phyloP scores from a whole-genome alignment of 1,284 basidiomycete species.

The Inonotus hispidus region DNA sequence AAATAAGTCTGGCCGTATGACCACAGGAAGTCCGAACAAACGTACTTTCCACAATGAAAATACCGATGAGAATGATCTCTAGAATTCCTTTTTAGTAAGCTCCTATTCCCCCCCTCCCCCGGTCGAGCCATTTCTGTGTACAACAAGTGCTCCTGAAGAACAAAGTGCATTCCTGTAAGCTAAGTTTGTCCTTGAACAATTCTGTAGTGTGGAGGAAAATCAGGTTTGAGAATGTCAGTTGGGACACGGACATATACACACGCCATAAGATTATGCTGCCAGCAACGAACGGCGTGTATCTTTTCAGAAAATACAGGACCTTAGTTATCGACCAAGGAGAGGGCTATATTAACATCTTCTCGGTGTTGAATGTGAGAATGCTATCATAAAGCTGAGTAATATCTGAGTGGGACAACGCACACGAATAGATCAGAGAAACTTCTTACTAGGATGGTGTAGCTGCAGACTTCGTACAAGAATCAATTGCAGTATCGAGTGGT shows the following conservation, averaged over 20 bases:
- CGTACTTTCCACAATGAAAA: constrained; percentile 6
- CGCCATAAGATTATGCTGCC: constrained; percentile 9
- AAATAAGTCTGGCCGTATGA: not conserved
- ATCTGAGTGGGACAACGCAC: not conserved
- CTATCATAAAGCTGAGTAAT: not conserved
- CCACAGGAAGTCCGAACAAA: not conserved
- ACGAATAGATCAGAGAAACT: no score
- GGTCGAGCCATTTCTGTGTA: not conserved
- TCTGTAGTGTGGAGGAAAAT: not conserved
- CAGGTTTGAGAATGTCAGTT: not conserved
- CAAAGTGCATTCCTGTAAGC: not conserved
- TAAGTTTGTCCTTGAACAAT: not conserved
- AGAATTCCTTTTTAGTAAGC: not conserved
- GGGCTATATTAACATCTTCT: constrained; percentile 4
- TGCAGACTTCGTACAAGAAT: not conserved
- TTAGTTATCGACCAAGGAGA: constrained; percentile 5
- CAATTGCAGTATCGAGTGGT: no score
- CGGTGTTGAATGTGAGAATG: constrained; percentile 1
- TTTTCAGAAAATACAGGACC: constrained; percentile 1
- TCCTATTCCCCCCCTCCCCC: no score
- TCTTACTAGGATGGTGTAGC: not conserved
- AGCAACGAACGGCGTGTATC: constrained; percentile 6
- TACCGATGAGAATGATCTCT: constrained; percentile 1
- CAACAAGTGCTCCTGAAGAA: constrained; percentile 8
- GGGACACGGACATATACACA: not conserved